Conservation (phyloP, 192 early-diverging fungal species). For the Tieghemiomyces parasiticus region DNA sequence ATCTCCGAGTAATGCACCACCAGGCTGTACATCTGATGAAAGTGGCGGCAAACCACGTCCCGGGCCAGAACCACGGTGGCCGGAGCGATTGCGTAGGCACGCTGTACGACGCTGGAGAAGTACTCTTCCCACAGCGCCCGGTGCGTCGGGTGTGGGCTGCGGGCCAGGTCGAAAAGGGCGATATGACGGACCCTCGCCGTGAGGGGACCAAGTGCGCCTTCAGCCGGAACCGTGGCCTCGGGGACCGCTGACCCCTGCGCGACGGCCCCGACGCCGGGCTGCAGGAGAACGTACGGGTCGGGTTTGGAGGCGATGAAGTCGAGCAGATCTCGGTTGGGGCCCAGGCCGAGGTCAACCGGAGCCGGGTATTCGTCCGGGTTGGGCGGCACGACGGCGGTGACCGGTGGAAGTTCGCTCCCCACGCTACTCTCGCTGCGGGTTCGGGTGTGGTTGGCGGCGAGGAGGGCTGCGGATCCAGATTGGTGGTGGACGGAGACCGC, state of each 20-base stretch:
- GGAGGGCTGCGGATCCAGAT: too few relatives aligned
- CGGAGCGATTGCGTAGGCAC: slow-evolving; percentile 22
- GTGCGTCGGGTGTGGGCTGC: slow-evolving; percentile 16
- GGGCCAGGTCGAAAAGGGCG: slow-evolving; percentile 15
- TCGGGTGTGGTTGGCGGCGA: not conserved
- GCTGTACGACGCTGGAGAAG: slow-evolving; percentile 22
- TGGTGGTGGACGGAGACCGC: too few relatives aligned
- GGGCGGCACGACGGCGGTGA: not conserved
- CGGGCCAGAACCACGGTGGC: slow-evolving; percentile 25
- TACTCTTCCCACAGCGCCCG: slow-evolving; percentile 18
- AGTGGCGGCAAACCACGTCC: slow-evolving; percentile 24
- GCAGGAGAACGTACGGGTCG: not conserved
- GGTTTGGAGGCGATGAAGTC: not conserved
- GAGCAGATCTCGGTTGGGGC: not conserved
- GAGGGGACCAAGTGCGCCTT: too few relatives aligned
- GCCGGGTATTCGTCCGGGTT: not conserved
- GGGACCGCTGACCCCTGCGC: too few relatives aligned
- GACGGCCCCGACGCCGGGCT: too few relatives aligned
- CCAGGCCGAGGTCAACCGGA: not conserved
- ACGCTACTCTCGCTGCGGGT: not conserved
- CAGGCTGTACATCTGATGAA: slow-evolving; percentile 31
- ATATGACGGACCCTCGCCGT: too few relatives aligned
- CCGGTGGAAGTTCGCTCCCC: not conserved
- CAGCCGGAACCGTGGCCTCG: too few relatives aligned
- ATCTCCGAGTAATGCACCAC: slow-evolving; percentile 29